Conservation (phyloP, 75 land plant genomes). For the Chamaecyparis obtusa region DNA sequence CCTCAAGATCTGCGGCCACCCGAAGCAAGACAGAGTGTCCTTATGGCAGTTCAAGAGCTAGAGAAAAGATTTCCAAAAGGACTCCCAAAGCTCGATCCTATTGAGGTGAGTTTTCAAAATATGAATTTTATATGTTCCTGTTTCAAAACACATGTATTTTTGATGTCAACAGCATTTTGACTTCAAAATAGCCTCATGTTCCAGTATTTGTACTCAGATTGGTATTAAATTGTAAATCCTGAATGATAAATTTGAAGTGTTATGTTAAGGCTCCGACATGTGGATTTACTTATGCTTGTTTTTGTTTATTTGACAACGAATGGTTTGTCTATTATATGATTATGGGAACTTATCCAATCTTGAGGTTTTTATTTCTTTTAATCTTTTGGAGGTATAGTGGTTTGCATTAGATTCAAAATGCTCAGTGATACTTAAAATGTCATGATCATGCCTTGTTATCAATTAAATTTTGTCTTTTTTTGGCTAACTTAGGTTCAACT, state of each 20-base stretch:
- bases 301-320: background rate
- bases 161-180: background rate
- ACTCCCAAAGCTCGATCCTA: conserved; percentile 80
- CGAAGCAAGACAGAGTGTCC: conserved; percentile 81
- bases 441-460: background rate
- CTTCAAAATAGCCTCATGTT: background rate
- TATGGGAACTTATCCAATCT: background rate
- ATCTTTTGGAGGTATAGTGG: background rate
- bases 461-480: background rate
- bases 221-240: background rate
- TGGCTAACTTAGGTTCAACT: background rate
- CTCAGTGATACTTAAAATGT: background rate
- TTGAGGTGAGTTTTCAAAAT: conserved; percentile 42
- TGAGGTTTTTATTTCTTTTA: background rate
- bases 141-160: background rate
- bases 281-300: background rate
- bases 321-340: background rate
- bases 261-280: background rate
- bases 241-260: background rate
- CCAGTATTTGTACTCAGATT: background rate
- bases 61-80: conserved; percentile 70
- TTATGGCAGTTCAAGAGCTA: conserved; percentile 80
- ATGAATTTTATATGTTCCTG: background rate
- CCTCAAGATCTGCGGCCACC: conserved; percentile 80
- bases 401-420: background rate